Base-by-base conservation (phyloP, 2,329 filamentous ascomycete species). In the Colletotrichum acutatum region DNA sequence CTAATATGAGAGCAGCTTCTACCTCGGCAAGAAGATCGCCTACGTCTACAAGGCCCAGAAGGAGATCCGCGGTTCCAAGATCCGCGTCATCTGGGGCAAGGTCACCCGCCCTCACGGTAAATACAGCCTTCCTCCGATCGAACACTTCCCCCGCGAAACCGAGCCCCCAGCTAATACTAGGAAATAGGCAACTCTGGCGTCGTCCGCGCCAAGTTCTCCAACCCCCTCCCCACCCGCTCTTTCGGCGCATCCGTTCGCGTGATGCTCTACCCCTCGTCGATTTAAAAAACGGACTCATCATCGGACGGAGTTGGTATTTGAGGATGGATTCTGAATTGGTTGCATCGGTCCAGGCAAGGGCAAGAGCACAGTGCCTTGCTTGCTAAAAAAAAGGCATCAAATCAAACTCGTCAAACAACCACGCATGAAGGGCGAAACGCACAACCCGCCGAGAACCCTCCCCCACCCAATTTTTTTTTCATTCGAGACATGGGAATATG, bases 71-170 rank as follows among this genome's bases (percentile, higher is more conserved):
- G 97, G 97, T 85, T 96, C 95, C 86, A 98, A 98, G 93, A 97
- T 98, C 89, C 92, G 96, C 84, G 93, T 98, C 81, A 98, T 98
- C 90, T 98, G 95, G 95, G 96, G 96, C 90, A 98, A 98, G 91
- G 93, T 98, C 85, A 97, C 95, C 85, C 90, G 95, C 84, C 93
- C 95, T 85, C 96, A 98, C 89, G 96, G 94, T 96, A 94, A 81
- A 87, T 85, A 74, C 61, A 67, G 42, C 28, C 68, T 73, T 19
- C 52, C 19, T 16, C 53, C 53, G 12, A 70, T 63, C 24, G 28
- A 37, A 57, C 42, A n/a, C 16, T 42, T 42, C 3, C 11, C 54
- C 52, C 65, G 52, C 30, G n/a, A 42, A 61, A 52, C 76, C 60
- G 66, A 65, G 54, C 60, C 12, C 34, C 46, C 61, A 60, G 67